Conservation (phyloP, 352 stramenopile species). For the Globisporangium acanthophoron region DNA sequence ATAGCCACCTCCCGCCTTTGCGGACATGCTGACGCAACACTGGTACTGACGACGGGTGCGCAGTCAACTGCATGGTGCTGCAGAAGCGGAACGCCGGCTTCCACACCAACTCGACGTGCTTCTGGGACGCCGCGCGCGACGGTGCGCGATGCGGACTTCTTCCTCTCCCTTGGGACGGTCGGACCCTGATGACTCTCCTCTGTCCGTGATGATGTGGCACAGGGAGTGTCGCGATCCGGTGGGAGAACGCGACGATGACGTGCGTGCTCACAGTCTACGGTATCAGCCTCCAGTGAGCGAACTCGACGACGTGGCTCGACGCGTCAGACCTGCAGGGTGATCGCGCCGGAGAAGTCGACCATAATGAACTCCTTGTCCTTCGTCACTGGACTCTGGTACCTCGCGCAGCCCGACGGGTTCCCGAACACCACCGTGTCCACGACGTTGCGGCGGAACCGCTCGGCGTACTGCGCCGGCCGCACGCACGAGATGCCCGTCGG, state of each 20-base stretch:
- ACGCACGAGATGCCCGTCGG: constrained; percentile 78
- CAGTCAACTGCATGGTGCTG: constrained; percentile 86
- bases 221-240: constrained; percentile 73
- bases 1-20: background rate
- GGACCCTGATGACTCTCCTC: background rate
- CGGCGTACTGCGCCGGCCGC: constrained; percentile 72
- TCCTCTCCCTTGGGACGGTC: background rate
- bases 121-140: constrained; percentile 83
- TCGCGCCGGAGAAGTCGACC: constrained; percentile 74
- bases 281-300: constrained; percentile 52
- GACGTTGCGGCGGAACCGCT: constrained; percentile 82
- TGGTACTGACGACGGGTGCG: background rate
- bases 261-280: constrained; percentile 68
- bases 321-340: constrained; percentile 30
- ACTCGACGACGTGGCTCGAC: background rate
- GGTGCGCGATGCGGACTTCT: constrained; percentile 28
- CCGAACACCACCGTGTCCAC: constrained; percentile 82
- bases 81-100: constrained; percentile 86
- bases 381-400: constrained; percentile 14
- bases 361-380: constrained; percentile 70
- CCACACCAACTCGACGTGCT: constrained; percentile 84
- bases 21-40: background rate
- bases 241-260: constrained; percentile 71
- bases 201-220: constrained; percentile 15
- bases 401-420: constrained; percentile 30